Evolutionary conservation across 306 rosid species (phyloP), one percentile per base, ranked within the genome.

Genomic region (Prunus mira): DNA sequence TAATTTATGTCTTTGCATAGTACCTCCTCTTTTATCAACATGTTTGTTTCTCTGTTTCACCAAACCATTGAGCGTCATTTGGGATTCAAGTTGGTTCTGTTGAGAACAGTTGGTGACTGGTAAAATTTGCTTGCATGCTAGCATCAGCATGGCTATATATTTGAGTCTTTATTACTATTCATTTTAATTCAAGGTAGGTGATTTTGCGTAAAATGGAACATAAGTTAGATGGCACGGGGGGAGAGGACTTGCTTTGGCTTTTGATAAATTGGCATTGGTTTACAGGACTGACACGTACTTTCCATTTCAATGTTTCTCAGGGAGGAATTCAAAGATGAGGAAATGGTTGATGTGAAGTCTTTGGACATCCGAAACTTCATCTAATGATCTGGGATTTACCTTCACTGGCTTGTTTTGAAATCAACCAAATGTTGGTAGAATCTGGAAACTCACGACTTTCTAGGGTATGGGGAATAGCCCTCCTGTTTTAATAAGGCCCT

Each of bases 311-410:
- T 45, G 34, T 78, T 76, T 89, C 81, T 78, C 91, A 95, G 98
- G 87, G 98, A 95, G 88, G 98, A 95, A 78, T 95, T 95, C 84
- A 95, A 95, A 88, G 96, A 89, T 72, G 98, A 95, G 81, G 79
- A 62, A 66, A 76, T 76, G 73, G 88, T 78, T 46, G 90, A 86
- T 25, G 82, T 78, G 43, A 95, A 92, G 88, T 82, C 96, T 52
- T 83, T 95, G 91, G 98, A 95, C 78, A 85, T 92, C 72, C 82
- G 97, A 81, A 95, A 92, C 93, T 92, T 92, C 85, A 83, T 95
- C 54, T 92, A 47, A 86, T 79, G 79, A 61, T 49, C 46, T 12
- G 24, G 63, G 19, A 47, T 60, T 51, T 56, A 15, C 57, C 57
- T 67, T 20, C 25, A 55, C 15, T 52, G 67, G 25, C 58, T 47